Evolutionary conservation across 495 filamentous ascomycete species (phyloP), one percentile per base, ranked within the genome.

Genomic region (Penicillium odoratum): DNA sequence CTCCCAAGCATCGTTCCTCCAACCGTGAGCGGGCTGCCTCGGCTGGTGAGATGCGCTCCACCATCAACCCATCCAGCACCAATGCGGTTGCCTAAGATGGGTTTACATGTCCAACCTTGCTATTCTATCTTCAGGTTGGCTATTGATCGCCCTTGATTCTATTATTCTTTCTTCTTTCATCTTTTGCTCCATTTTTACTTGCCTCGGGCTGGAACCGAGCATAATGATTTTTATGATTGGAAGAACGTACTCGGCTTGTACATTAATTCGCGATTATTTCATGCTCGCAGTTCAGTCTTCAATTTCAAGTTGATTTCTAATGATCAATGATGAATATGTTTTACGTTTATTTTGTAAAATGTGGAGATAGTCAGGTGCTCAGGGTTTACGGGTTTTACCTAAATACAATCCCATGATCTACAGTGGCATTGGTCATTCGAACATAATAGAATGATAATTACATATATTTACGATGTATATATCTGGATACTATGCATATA

Each of bases 21-120:
- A 56, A 55, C 5, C 61, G 64, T n/a, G 67, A 67, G 43, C 61
- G 64, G 7, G 52, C 67, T 11, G 48, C 51, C 2, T 69, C 67
- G 15, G 44, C 53, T 15, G 47, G 61, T 13, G 50, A 58, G n/a
- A 38, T 63, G 33, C 11, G 25, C n/a, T 31, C 31, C 15, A 15
- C 31, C 10, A 7, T 45, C 3, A 10, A 16, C 11, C 30, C 40
- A 15, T 40, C 48, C 10, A 38, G 29, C 3, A 31, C 38, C 6
- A 18, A 53, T 16, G 34, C 49, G 30, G 46, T 30, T 21, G 53
- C 52, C 45, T 63, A 54, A 53, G 13, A 25, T n/a, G 11, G 46
- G 16, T 16, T 18, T 11, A 18, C 4, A 21, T 21, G 21, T 21
- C 21, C 21, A 21, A 21, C 21, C 21, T 21, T 21, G 4, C n/a